phyloP scores from a whole-genome alignment of 371 early-diverging fungal species.

The Actinomortierella ambigua region DNA sequence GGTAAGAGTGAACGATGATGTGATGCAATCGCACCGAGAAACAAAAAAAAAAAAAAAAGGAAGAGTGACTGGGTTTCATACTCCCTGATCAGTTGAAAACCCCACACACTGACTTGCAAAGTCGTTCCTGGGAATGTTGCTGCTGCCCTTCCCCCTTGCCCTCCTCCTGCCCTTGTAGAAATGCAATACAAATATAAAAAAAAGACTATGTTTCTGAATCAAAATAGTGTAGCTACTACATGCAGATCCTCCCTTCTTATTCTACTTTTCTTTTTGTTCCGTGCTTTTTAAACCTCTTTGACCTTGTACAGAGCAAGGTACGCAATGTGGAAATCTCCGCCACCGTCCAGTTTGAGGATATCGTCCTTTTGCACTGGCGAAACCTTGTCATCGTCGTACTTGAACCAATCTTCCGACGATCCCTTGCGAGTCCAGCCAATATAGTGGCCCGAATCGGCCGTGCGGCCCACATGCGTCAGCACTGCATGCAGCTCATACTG shows the following conservation, averaged over 20 bases:
- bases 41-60: too few species aligned
- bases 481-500: constrained; percentile 85
- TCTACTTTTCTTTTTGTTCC: constrained; percentile 1
- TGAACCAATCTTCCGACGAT: constrained; percentile 81
- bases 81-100: too few species aligned
- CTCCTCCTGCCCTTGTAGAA: neutral
- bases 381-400: constrained; percentile 97
- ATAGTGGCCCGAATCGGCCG: constrained; percentile 91
- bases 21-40: too few species aligned
- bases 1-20: too few species aligned
- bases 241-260: constrained; percentile 10
- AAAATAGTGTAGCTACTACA: neutral
- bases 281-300: constrained; percentile 45
- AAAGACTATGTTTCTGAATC: neutral
- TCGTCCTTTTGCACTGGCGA: constrained; percentile 84
- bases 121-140: too few species aligned
- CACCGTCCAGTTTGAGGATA: constrained; percentile 91
- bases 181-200: neutral
- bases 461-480: constrained; percentile 85
- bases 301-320: constrained; percentile 82
- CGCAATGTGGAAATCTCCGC: constrained; percentile 88
- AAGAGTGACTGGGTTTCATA: too few species aligned
- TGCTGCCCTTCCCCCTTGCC: neutral
- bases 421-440: constrained; percentile 88
- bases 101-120: too few species aligned